Base-by-base conservation (phyloP, 129 eudicot species). In the Escallonia herrerae region DNA sequence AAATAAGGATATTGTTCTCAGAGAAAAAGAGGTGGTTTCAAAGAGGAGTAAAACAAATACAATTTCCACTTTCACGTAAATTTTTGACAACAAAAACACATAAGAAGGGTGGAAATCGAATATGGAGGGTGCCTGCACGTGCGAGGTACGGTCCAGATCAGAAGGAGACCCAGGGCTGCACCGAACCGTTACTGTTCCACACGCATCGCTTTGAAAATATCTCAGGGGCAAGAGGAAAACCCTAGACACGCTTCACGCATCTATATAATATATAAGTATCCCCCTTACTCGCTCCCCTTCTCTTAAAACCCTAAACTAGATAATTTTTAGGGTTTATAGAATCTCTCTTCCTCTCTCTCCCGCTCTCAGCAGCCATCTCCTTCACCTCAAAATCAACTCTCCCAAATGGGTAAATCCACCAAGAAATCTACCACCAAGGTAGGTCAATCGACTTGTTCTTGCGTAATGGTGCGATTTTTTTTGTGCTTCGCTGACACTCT, bases 391-490 rank as follows among this genome's bases (percentile, higher is more conserved):
- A 13, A 53, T n/a, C 33, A 22, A 0, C 22, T 9, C 14, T 5
- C 41, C 7, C 62, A 55, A 42, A 66, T 67, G 71, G 71, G 71
- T 10, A 65, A 65, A 53, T 65, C 61, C 2, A 14, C 60, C 40
- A 65, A 41, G 40, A 65, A 41, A 52, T 65, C 70, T 6, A 47
- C 61, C 40, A 50, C 61, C 9, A 66, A 52, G 9, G 70, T 66
- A 53, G 2, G 71, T 11, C 0, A 43, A 41, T 53, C 9, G 8
- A 53, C 1, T 6, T 0, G 14, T 33, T 6, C 33, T 0, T 53
- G 5, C 58, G 4, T n/a, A 0, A 11, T 53, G 3, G 13, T 11
- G 7, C 15, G 13, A 53, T 53, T 49, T 49, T 49, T 6, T 7
- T 5, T 3, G 54, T 5, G 3, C 4, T 49, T n/a, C 3, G 54